phyloP scores from a whole-genome alignment of 2,329 filamentous ascomycete genomes.

The Colletotrichum tamarilloi region DNA sequence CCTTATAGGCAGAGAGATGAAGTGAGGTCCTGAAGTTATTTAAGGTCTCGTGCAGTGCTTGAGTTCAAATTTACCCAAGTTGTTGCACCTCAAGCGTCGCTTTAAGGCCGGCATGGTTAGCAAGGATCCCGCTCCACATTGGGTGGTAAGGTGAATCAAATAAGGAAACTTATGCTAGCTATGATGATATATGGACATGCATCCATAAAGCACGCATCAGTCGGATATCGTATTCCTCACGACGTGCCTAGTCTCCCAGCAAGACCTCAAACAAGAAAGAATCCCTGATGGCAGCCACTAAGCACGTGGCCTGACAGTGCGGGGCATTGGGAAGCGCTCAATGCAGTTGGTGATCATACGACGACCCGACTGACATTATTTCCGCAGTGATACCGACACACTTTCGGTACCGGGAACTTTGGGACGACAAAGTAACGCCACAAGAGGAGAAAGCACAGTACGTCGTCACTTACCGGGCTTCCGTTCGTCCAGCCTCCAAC shows the following conservation, averaged over 20 bases:
- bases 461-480: conserved; percentile 4
- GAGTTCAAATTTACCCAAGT: too few relatives aligned
- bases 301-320: conserved; percentile 25
- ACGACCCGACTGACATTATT: conserved; percentile 15
- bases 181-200: not conserved
- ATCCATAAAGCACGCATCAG: not conserved
- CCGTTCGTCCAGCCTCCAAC: not conserved
- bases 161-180: too few relatives aligned
- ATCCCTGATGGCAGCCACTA: not conserved
- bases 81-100: not conserved
- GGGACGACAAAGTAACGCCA: conserved; percentile 24
- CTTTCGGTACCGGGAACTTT: not conserved
- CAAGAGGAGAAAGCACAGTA: conserved; percentile 7
- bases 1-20: too few relatives aligned
- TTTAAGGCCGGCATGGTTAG: not conserved
- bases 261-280: not conserved
- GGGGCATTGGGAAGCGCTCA: conserved; percentile 1
- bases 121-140: not conserved
- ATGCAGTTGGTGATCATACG: conserved; percentile 11
- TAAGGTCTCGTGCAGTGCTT: too few relatives aligned
- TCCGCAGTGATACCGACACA: conserved; percentile 4
- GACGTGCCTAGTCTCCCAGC: too few relatives aligned
- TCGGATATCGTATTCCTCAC: not conserved
- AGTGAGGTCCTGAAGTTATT: too few relatives aligned
- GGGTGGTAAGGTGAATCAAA: not conserved